phyloP scores from a whole-genome alignment of 2,329 filamentous ascomycete genomes.

The Stagonosporopsis tanaceti region DNA sequence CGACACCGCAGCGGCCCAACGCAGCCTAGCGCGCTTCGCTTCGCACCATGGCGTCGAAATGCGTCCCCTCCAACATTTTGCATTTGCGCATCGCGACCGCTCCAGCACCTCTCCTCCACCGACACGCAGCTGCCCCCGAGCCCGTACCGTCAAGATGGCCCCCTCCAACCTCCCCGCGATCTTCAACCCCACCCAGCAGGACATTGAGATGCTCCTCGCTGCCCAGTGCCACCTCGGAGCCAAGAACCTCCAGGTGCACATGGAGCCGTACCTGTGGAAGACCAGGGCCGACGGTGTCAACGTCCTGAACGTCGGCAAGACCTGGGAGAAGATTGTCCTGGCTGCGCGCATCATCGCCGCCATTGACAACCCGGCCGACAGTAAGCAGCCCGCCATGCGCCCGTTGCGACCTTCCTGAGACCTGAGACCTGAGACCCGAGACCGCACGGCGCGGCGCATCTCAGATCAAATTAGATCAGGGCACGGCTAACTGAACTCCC shows the following conservation, averaged over 20 bases:
- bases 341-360: slow-evolving; percentile 98
- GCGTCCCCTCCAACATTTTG: slow-evolving; percentile 14
- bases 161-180: slow-evolving; percentile 90
- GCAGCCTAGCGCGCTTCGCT: no score
- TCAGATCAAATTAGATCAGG: neutral
- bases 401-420: no score
- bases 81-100: slow-evolving; percentile 28
- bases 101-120: slow-evolving; percentile 25
- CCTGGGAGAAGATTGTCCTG: slow-evolving; percentile 99
- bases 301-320: slow-evolving; percentile 99
- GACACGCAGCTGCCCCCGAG: slow-evolving; percentile 34
- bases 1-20: no score
- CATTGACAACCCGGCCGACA: slow-evolving; percentile 99
- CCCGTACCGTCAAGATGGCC: slow-evolving; percentile 76
- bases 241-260: slow-evolving; percentile 99
- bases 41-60: neutral
- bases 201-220: slow-evolving; percentile 99
- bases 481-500: neutral
- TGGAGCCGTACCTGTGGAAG: slow-evolving; percentile 99
- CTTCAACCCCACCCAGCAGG: slow-evolving; percentile 97
- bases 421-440: no score
- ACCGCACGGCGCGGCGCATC: no score
- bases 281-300: slow-evolving; percentile 98
- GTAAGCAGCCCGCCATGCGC: slow-evolving; percentile 58
- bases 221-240: slow-evolving; percentile 95